A percentile compares a stretch with the other conserved stretches of the same genome.
Conservation (phyloP, 75 land plant genomes). For the Cunninghamia lanceolata region DNA sequence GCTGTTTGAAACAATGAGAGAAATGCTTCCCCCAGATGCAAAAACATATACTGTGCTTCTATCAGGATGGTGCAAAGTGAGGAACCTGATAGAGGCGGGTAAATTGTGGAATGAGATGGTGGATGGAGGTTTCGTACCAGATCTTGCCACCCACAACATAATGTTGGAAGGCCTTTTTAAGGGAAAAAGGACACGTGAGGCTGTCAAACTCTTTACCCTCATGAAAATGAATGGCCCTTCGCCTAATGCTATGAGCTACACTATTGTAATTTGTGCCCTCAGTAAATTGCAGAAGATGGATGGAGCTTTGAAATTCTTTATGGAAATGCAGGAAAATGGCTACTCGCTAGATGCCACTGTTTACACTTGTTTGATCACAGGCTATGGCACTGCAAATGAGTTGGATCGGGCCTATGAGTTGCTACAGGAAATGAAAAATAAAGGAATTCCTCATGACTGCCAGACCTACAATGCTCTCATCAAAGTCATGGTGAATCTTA, state of each 20-base stretch:
- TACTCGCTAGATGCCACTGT: conserved; percentile 46
- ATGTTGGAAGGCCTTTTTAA: conserved; percentile 60
- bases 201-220: conserved; percentile 48
- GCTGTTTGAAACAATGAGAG: conserved; percentile 49
- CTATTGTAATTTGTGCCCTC: conserved; percentile 44
- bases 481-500: conserved; percentile 40
- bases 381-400: conserved; percentile 46
- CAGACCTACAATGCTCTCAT: conserved; percentile 54
- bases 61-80: conserved; percentile 57
- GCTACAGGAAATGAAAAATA: conserved; percentile 51
- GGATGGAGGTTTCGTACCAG: conserved; percentile 56
- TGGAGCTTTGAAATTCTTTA: conserved; percentile 38
- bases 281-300: conserved; percentile 53
- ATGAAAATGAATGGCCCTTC: conserved; percentile 63
- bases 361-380: conserved; percentile 65
- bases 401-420: conserved; percentile 50
- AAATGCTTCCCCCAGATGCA: conserved; percentile 39
- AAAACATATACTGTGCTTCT: conserved; percentile 50
- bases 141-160: conserved; percentile 47
- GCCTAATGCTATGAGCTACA: conserved; percentile 50
- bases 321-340: conserved; percentile 47
- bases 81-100: conserved; percentile 57
- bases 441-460: conserved; percentile 49
- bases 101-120: conserved; percentile 72
- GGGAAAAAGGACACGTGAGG: conserved; percentile 42